phyloP scores from a whole-genome alignment of 176 grass and related monocot species.

The Carex scoparia region DNA sequence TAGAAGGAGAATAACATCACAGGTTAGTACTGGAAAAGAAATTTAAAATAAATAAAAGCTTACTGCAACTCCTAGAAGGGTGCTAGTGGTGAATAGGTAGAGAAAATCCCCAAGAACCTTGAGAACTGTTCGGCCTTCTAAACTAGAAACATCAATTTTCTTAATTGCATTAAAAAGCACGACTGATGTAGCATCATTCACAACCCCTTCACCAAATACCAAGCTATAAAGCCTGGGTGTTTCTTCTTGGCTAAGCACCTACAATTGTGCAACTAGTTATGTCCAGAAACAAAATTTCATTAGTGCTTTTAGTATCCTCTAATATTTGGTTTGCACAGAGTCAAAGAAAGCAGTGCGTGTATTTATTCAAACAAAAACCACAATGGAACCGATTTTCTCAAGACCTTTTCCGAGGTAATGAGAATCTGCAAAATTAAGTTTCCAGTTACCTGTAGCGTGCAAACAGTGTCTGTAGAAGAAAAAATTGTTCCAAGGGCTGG shows the following conservation, averaged over 20 bases:
- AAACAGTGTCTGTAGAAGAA: conserved; percentile 83
- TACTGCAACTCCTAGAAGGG: conserved; percentile 66
- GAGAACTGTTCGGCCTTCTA: conserved; percentile 40
- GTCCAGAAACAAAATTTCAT: not conserved
- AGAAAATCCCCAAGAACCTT: conserved; percentile 72
- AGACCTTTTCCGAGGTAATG: not conserved
- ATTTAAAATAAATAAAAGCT: conserved; percentile 27
- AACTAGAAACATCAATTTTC: conserved; percentile 48
- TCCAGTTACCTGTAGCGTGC: conserved; percentile 59
- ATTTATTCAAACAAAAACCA: not conserved
- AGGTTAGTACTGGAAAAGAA: not conserved
- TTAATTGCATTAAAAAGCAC: conserved; percentile 91
- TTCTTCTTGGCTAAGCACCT: conserved; percentile 92
- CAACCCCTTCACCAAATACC: conserved; percentile 91
- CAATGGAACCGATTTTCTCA: not conserved
- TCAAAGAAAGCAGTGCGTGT: not conserved
- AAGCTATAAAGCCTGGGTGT: conserved; percentile 85
- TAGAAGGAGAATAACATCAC: not conserved
- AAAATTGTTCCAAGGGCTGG: conserved; percentile 86
- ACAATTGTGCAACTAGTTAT: not conserved
- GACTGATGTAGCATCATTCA: conserved; percentile 80
- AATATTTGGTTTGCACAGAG: not conserved
- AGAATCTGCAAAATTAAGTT: not conserved
- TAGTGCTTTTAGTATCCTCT: not conserved
- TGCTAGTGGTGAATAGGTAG: conserved; percentile 67